These are phyloP conservation scores for Thyridium curvatum DNA, from an alignment of 2,329 filamentous ascomycete genomes.

Conservation along the genomic window DNA sequence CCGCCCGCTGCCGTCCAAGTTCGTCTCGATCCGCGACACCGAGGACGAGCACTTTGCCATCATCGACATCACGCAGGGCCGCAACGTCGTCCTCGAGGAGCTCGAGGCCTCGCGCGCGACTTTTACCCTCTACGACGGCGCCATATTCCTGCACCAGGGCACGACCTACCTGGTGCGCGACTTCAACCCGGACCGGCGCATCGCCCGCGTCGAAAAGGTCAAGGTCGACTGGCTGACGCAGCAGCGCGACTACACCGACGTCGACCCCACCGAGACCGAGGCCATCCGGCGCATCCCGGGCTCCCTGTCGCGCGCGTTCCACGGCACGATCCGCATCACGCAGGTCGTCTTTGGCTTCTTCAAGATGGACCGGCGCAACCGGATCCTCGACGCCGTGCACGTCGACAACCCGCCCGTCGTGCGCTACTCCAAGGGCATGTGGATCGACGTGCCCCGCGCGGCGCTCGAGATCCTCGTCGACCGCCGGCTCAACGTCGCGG, in stretches of 20 bases:
- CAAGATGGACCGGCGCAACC: slow-evolving; percentile 81
- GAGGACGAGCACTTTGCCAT: slow-evolving; percentile 90
- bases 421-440: slow-evolving; percentile 82
- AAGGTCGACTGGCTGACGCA: slow-evolving; percentile 93
- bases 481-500: slow-evolving; percentile 72
- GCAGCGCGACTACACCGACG: slow-evolving; percentile 88
- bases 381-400: slow-evolving; percentile 84
- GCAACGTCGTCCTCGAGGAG: slow-evolving; percentile 85
- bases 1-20: slow-evolving; percentile 74
- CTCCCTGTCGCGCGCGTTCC: slow-evolving; percentile 68
- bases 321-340: slow-evolving; percentile 78
- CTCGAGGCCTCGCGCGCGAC: slow-evolving; percentile 93
- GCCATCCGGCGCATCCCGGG: slow-evolving; percentile 64
- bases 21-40: slow-evolving; percentile 83
- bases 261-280: slow-evolving; percentile 90
- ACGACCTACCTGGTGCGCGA: slow-evolving; percentile 87
- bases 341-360: slow-evolving; percentile 95
- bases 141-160: slow-evolving; percentile 96
- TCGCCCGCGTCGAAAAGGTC: slow-evolving; percentile 83
- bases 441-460: slow-evolving; percentile 79
- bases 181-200: slow-evolving; percentile 70
- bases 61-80: slow-evolving; percentile 76
- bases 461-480: slow-evolving; percentile 74
- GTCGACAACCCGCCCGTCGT: slow-evolving; percentile 92
- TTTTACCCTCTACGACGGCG: slow-evolving; percentile 94